phyloP scores from a whole-genome alignment of 225 moss, liverwort and hornwort genomes.

The Physcomitrellopsis africana region DNA sequence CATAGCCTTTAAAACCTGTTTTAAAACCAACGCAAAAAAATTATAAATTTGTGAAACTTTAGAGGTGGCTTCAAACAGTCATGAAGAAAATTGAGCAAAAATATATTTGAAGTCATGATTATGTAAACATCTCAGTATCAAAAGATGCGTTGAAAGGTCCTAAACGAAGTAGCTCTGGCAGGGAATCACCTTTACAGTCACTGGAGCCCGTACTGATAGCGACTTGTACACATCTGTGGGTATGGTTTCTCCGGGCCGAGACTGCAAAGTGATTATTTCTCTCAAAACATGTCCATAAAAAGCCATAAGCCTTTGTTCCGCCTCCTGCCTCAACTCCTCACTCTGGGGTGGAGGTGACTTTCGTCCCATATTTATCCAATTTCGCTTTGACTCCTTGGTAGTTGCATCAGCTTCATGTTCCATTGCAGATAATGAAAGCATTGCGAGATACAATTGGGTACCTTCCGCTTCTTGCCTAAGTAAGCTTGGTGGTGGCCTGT shows the following conservation, averaged over 20 bases:
- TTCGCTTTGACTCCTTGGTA: conserved; percentile 33
- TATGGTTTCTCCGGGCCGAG: conserved; percentile 61
- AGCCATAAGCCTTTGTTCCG: conserved; percentile 68
- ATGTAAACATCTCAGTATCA: neutral
- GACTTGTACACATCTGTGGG: conserved; percentile 71
- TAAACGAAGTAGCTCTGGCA: neutral
- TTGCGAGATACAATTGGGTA: conserved; percentile 78
- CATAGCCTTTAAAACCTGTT: conserved; percentile 82
- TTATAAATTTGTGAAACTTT: neutral
- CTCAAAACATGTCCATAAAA: conserved; percentile 75
- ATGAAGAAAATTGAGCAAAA: neutral
- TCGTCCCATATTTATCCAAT: conserved; percentile 43
- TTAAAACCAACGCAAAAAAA: neutral
- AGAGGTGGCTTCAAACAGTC: neutral
- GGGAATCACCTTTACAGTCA: conserved; percentile 76
- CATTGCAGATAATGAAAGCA: conserved; percentile 60
- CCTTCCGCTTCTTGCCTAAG: conserved; percentile 84
- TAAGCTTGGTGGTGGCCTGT: conserved; percentile 83
- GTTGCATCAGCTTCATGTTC: conserved; percentile 36
- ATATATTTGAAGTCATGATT: conserved; percentile 6
- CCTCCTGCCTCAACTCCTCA: conserved; percentile 69
- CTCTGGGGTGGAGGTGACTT: conserved; percentile 47
- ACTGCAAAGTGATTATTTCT: conserved; percentile 67
- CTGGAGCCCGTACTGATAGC: conserved; percentile 73
- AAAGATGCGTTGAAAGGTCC: neutral